These are phyloP conservation scores for Ceratocystis colombiana DNA, from an alignment of 2,329 filamentous ascomycete genomes.

Conservation along the genomic window DNA sequence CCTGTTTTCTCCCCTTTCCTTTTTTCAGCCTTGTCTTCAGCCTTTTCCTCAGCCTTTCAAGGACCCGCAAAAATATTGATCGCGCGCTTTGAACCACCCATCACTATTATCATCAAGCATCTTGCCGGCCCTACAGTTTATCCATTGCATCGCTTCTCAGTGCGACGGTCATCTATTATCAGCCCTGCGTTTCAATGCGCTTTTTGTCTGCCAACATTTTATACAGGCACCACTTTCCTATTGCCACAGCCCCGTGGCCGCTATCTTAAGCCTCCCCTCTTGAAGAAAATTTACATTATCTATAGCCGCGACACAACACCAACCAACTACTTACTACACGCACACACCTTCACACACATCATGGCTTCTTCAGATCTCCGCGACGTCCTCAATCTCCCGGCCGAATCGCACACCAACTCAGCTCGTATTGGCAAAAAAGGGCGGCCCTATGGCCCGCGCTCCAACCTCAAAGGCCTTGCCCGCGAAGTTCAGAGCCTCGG, in stretches of 20 bases:
- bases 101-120: neutral
- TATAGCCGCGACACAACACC: constrained; percentile 12
- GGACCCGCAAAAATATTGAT: neutral
- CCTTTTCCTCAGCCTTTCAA: neutral
- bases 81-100: constrained; percentile 7
- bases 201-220: neutral
- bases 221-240: neutral
- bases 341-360: constrained; percentile 28
- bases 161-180: neutral
- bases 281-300: constrained; percentile 13
- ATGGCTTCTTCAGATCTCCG: constrained; percentile 74
- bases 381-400: constrained; percentile 74
- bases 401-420: constrained; percentile 41
- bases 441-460: constrained; percentile 52
- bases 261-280: neutral
- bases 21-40: neutral
- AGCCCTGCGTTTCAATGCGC: neutral
- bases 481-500: constrained; percentile 56
- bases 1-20: neutral
- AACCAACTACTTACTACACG: neutral
- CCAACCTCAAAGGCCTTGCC: constrained; percentile 53
- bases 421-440: constrained; percentile 62
- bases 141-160: neutral
- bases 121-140: neutral
- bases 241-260: neutral